Evolutionary conservation across 495 filamentous ascomycete species (phyloP).

Genomic region (Trichodelitschia bisporula): DNA sequence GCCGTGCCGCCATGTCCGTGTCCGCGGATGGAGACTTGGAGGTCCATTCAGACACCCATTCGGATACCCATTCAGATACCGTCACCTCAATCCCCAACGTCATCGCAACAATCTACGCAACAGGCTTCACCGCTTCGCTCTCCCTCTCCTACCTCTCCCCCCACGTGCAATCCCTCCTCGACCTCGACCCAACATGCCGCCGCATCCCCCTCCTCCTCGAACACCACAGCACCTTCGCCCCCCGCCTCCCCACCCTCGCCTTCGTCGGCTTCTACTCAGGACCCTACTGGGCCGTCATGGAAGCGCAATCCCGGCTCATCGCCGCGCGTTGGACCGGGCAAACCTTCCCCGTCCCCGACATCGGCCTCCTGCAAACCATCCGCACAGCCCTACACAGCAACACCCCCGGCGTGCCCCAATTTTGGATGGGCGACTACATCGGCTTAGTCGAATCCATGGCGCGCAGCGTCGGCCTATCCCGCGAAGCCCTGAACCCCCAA

Average conservation of each 20-base stretch:
- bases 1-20: conserved; percentile 15
- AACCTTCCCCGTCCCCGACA: background rate
- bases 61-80: conserved; percentile 1
- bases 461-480: conserved; percentile 22
- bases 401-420: conserved; percentile 29
- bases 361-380: conserved; percentile 3
- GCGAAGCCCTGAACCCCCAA: conserved; percentile 7
- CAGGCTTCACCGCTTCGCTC: conserved; percentile 40
- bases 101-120: conserved; percentile 45
- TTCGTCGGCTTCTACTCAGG: conserved; percentile 75
- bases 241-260: conserved; percentile 34
- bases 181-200: conserved; percentile 25
- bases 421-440: conserved; percentile 61
- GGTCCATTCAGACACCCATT: background rate
- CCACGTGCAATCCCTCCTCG: conserved; percentile 27
- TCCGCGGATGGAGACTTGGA: conserved; percentile 10
- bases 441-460: conserved; percentile 54
- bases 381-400: conserved; percentile 13
- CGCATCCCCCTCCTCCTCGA: conserved; percentile 46
- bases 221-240: conserved; percentile 36
- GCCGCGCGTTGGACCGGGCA: conserved; percentile 11
- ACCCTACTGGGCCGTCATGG: conserved; percentile 70
- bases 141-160: conserved; percentile 34
- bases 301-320: conserved; percentile 58
- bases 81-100: conserved; percentile 26